These are phyloP conservation scores for Cytospora piceicola DNA, from an alignment of 2,329 filamentous ascomycete genomes.

Conservation along the genomic window DNA sequence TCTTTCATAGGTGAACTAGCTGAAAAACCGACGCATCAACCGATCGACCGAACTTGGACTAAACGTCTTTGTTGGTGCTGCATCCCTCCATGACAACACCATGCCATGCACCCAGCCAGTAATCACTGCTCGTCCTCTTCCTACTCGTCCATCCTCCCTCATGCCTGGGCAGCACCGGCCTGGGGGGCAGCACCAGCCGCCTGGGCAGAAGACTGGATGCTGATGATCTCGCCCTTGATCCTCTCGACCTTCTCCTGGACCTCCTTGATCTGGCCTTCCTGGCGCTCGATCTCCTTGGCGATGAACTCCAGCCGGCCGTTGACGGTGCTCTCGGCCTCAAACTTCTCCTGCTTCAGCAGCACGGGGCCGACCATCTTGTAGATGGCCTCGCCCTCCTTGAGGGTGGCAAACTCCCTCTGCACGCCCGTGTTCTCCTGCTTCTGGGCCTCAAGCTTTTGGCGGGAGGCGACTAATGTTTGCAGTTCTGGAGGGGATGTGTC, in stretches of 20 bases:
- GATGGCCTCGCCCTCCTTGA: constrained; percentile 83
- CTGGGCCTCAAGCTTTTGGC: constrained; percentile 92
- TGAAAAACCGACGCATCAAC: not conserved
- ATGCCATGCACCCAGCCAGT: not conserved
- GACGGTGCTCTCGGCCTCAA: constrained; percentile 87
- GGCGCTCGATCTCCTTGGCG: constrained; percentile 75
- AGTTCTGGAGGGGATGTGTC: constrained; percentile 64
- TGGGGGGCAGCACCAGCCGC: constrained; percentile 40
- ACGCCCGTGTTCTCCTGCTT: constrained; percentile 91
- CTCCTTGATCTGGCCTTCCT: constrained; percentile 59
- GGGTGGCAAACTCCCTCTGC: constrained; percentile 82
- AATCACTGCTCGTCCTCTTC: not conserved
- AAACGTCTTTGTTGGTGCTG: too few species aligned
- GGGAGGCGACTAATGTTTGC: constrained; percentile 72
- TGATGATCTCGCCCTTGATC: constrained; percentile 64
- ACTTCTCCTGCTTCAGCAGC: constrained; percentile 89
- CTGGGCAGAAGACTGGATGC: constrained; percentile 56
- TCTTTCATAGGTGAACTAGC: not conserved
- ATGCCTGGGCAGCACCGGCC: constrained; percentile 35
- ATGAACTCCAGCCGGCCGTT: constrained; percentile 92
- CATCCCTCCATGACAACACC: not conserved
- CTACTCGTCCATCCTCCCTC: constrained; percentile 32
- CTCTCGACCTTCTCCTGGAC: constrained; percentile 60
- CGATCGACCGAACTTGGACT: not conserved
- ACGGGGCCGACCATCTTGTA: constrained; percentile 96